Evolutionary conservation across 192 early-diverging fungal genomes (phyloP), one percentile per base, ranked within the genome.

Genomic region (Helicostylum pulchrum): DNA sequence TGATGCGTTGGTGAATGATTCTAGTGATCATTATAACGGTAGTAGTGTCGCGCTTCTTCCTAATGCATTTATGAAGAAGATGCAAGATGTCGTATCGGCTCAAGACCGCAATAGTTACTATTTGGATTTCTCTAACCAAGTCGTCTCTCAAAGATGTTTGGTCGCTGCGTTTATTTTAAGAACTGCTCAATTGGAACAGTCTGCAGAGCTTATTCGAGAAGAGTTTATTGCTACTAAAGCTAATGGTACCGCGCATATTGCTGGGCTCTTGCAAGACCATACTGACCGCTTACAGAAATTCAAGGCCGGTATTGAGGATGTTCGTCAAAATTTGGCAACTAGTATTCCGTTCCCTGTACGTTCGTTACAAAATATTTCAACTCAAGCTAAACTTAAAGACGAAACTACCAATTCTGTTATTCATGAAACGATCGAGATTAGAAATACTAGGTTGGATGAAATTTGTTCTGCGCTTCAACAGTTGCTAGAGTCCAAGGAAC

Each of bases 391-490:
- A 15, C 51, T 56, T 3, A 53, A 65, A 42, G 70, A 72, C 49
- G 56, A 72, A 43, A 61, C 58, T 4, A 57, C 70, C 14, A 65
- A 72, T 42, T 53, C 43, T 21, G 64, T 66, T 17, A 65, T 72
- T 43, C 31, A 55, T 31, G 70, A 66, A 23, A 72, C 70, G 5
- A 43, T 72, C 19, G 58, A 62, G 10, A 51, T 59, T n/a, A 43
- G 70, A 15, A 61, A 36, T 49, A 32, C 46, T 14, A 48, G 52
- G 8, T 31, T 72, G 31, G 53, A 55, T 21, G 70, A 66, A 43
- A 58, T 72, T 1, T 61, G 43, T 21, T 53, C 36, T 17, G 57
- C 56, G 10, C 60, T 72, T 12, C 64, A 66, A 12, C 23, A 49
- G 0, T 31, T 72, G 11, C 23, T 72, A 14, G 64, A 72, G 21